A percentile compares a stretch with the other conserved stretches of the same genome.
These are phyloP conservation scores for Gautieria morchelliformis DNA, from an alignment of 768 basidiomycete species.

Conservation along the genomic window DNA sequence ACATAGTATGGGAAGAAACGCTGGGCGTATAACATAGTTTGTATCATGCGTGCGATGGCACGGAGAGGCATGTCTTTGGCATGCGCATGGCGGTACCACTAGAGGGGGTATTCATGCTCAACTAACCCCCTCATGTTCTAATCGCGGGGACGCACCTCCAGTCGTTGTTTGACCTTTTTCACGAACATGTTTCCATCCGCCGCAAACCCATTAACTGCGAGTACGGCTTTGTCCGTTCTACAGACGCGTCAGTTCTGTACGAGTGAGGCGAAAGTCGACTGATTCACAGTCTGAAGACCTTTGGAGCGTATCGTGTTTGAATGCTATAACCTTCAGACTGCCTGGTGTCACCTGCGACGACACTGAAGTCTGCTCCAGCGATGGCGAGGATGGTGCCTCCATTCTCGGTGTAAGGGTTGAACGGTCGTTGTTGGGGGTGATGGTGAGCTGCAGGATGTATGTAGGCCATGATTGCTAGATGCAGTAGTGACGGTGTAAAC, in stretches of 20 bases:
- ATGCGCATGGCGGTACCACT: slow-evolving; percentile 99
- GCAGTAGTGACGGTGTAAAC: no score
- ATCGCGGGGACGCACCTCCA: slow-evolving; percentile 56
- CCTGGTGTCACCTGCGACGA: slow-evolving; percentile 93
- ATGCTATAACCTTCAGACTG: slow-evolving; percentile 97
- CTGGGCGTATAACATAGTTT: slow-evolving; percentile 93
- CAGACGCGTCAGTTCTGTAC: slow-evolving; percentile 1
- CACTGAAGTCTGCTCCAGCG: slow-evolving; percentile 85
- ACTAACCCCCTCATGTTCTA: not conserved
- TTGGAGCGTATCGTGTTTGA: slow-evolving; percentile 94
- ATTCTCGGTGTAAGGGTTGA: slow-evolving; percentile 88
- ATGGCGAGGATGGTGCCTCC: slow-evolving; percentile 96
- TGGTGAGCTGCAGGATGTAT: not conserved
- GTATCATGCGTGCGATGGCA: slow-evolving; percentile 94
- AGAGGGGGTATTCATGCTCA: not conserved
- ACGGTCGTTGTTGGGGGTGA: slow-evolving; percentile 45
- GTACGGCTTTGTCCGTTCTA: slow-evolving; percentile 86
- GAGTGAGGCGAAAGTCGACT: slow-evolving; percentile 22
- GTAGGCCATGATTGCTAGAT: not conserved
- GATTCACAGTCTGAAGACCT: slow-evolving; percentile 86
- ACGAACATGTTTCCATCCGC: slow-evolving; percentile 98
- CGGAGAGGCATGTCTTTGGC: slow-evolving; percentile 95
- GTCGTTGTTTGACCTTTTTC: slow-evolving; percentile 88
- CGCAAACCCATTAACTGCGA: slow-evolving; percentile 95
- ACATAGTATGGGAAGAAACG: slow-evolving; percentile 99